Evolutionary conservation across 2,329 filamentous ascomycete genomes (phyloP).

Genomic region (Pseudogymnoascus sp.): DNA sequence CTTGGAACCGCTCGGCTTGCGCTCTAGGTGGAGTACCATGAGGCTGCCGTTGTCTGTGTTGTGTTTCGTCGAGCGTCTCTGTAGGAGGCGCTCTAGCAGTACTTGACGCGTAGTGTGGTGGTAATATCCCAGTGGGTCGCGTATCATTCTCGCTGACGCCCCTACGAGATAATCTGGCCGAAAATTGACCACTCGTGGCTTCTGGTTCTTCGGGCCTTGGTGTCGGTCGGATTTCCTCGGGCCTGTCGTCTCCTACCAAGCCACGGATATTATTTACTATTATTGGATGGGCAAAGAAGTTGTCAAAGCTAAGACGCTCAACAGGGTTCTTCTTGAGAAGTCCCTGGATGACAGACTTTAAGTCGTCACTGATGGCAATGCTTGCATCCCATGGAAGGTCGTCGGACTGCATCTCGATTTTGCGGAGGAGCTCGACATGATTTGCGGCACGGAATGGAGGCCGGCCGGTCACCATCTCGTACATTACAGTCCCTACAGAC

Average conservation of each 20-base stretch:
- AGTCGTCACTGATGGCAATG: constrained; percentile 55
- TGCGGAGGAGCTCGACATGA: constrained; percentile 85
- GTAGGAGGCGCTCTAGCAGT: neutral
- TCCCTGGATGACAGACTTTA: constrained; percentile 72
- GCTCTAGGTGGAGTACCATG: constrained; percentile 18
- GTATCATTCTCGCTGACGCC: constrained; percentile 11
- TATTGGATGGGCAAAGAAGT: constrained; percentile 71
- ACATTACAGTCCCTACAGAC: constrained; percentile 93
- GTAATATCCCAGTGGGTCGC: constrained; percentile 11
- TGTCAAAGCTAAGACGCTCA: constrained; percentile 76
- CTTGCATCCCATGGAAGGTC: constrained; percentile 70
- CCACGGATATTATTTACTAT: constrained; percentile 71
- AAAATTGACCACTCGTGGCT: constrained; percentile 18
- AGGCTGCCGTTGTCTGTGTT: constrained; percentile 13
- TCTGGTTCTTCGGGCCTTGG: constrained; percentile 15
- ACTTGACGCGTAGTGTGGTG: neutral
- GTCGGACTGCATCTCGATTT: constrained; percentile 73
- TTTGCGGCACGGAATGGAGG: constrained; percentile 90
- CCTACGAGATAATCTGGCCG: constrained; percentile 17
- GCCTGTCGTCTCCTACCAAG: constrained; percentile 67
- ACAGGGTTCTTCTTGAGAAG: constrained; percentile 80
- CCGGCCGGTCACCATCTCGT: constrained; percentile 86
- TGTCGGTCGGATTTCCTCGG: constrained; percentile 19
- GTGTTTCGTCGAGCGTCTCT: constrained; percentile 13
- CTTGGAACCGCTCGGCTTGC: neutral